Evolutionary conservation across 78 protist genomes (phyloP).

Genomic region (Dictyostelium capitatum): DNA sequence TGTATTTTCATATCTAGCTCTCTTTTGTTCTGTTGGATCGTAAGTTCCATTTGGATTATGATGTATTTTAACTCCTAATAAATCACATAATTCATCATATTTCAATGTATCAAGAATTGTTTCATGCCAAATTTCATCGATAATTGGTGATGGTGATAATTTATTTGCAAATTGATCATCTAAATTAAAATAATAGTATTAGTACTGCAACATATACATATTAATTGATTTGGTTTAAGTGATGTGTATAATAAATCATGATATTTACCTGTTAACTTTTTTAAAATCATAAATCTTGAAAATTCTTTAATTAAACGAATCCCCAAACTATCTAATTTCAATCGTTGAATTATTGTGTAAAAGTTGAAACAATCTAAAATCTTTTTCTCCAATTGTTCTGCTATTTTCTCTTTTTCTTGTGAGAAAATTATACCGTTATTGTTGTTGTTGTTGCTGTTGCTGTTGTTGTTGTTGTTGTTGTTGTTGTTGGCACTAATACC

Average conservation of each 20-base stretch:
- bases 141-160: background rate
- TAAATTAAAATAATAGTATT: background rate
- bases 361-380: background rate
- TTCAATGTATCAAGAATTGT: background rate
- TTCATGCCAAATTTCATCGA: background rate
- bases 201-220: no score
- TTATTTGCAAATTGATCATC: conserved; percentile 1
- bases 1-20: background rate
- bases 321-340: background rate
- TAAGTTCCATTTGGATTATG: background rate
- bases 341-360: background rate
- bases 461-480: no score
- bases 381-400: background rate
- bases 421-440: no score
- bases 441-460: no score
- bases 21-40: background rate
- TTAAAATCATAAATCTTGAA: background rate
- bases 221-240: no score
- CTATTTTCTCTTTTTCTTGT: background rate
- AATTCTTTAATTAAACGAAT: background rate
- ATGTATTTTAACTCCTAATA: background rate
- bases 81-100: conserved; percentile 7
- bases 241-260: background rate
- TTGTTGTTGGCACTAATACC: background rate
- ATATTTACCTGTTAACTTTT: background rate